These are phyloP conservation scores for Phaeomoniella chlamydospora DNA, from an alignment of 2,329 filamentous ascomycete genomes.

Conservation along the genomic window DNA sequence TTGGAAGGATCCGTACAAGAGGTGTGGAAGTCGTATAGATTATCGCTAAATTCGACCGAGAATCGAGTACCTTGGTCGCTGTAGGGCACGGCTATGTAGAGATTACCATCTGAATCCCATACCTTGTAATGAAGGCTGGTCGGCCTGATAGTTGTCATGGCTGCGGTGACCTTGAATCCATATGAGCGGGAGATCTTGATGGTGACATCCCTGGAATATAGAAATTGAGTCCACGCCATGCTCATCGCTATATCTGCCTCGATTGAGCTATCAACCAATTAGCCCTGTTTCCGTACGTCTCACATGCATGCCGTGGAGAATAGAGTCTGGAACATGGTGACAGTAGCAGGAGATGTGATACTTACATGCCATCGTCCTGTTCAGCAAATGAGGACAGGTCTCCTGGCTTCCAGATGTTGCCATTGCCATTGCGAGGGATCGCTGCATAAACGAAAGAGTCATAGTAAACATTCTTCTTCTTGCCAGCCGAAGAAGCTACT, in stretches of 20 bases:
- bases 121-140: constrained; percentile 12
- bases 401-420: constrained; percentile 12
- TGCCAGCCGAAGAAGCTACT: constrained; percentile 5
- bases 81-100: constrained; percentile 16
- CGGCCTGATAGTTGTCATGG: constrained; percentile 15
- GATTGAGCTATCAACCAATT: constrained; percentile 9
- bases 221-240: constrained; percentile 22
- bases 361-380: constrained; percentile 13
- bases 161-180: constrained; percentile 6
- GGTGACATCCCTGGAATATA: constrained; percentile 11
- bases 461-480: constrained; percentile 10
- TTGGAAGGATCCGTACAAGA: constrained; percentile 4
- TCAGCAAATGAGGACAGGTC: constrained; percentile 9
- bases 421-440: constrained; percentile 21
- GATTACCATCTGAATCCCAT: constrained; percentile 7
- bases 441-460: constrained; percentile 22
- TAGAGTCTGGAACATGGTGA: too few species aligned
- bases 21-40: constrained; percentile 15
- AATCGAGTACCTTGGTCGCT: constrained; percentile 13
- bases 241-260: constrained; percentile 16
- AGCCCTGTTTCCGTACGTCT: too few species aligned
- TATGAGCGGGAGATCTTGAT: constrained; percentile 12
- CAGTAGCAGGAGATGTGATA: too few species aligned
- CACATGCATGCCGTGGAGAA: neutral
- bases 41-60: constrained; percentile 18